Base-by-base conservation (phyloP, 2,329 filamentous ascomycete species). In the Endoconidiophora laricicola region DNA sequence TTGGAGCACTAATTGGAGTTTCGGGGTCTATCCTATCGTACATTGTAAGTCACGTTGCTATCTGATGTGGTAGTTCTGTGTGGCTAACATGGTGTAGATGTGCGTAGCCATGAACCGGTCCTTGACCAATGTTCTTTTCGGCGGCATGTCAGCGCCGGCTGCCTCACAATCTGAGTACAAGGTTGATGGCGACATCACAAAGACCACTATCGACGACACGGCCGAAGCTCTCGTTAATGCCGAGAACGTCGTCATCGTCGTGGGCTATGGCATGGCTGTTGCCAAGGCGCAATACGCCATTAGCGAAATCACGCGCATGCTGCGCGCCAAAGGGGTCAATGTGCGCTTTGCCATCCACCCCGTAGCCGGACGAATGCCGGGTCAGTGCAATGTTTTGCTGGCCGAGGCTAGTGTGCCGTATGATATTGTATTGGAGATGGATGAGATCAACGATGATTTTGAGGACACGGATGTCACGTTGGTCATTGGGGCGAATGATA, bases 401-500 rank as follows among this genome's bases (percentile, higher is more conserved):
- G 87, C 87, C 0, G 87, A 94, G 63, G 87, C 87, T 1, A 81
- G 76, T 33, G 87, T 94, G 26, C 86, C 86, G 2, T 94, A 94
- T 59, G 87, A 94, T 58, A 90, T 94, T 50, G 86, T 94, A 24
- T 72, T 93, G 43, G 86, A 94, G 66, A 94, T 94, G 86, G 87
- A 94, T 58, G 87, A 94, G 68, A 93, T 94, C 66, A 94, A 94
- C 63, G 86, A 93, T 55, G 86, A 94, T 59, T 94, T 94, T 62
- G 65, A 72, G 5, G 83, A 91, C 24, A 93, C 87, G 0, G 87
- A 94, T 58, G 70, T 94, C 7, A 87, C 85, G 0, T 74, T 94
- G 3, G 86, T 94, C 0, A 94, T 94, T 59, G 87, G 87, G 2
- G 87, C 87, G 6, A 94, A 94, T 58, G 87, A 94, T 58, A 94